Evolutionary conservation across 2,329 filamentous ascomycete species (phyloP).

Genomic region (Xylogone sp.): DNA sequence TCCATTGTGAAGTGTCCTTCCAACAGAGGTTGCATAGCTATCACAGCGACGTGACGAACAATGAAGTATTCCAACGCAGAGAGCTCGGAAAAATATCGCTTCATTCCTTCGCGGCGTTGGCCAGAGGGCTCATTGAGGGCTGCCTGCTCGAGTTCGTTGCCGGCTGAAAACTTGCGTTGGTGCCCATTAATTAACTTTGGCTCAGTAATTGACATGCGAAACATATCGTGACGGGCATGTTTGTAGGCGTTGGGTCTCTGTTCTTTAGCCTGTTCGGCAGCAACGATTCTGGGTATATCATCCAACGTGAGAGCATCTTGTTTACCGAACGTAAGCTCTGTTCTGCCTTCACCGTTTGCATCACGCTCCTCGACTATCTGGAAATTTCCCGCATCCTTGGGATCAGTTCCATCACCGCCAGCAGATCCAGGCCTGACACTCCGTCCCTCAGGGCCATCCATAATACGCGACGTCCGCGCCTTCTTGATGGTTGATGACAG

Average conservation of each 20-base stretch:
- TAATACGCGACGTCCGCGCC: conserved; percentile 84
- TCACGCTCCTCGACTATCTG: conserved; percentile 80
- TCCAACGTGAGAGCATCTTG: conserved; percentile 91
- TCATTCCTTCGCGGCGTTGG: conserved; percentile 39
- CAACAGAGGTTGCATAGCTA: conserved; percentile 90
- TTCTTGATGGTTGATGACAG: conserved; percentile 90
- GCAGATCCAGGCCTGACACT: conserved; percentile 68
- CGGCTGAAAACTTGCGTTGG: conserved; percentile 61
- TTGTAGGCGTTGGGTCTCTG: conserved; percentile 78
- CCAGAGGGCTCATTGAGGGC: conserved; percentile 47
- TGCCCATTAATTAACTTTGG: conserved; percentile 66
- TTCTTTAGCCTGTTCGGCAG: conserved; percentile 90
- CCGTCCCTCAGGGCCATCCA: conserved; percentile 76
- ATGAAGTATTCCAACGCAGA: conserved; percentile 97
- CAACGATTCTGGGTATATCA: conserved; percentile 93
- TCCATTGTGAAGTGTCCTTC: conserved; percentile 91
- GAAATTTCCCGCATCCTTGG: conserved; percentile 52
- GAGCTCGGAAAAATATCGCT: conserved; percentile 93
- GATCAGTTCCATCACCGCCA: conserved; percentile 54
- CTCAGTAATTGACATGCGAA: conserved; percentile 51
- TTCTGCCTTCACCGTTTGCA: conserved; percentile 62
- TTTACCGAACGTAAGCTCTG: conserved; percentile 82
- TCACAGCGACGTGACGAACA: conserved; percentile 87
- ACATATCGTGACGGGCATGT: conserved; percentile 67
- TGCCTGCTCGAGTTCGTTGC: conserved; percentile 45